Conservation (phyloP, 169 alveolate species). For the Cystoisospora suis region DNA sequence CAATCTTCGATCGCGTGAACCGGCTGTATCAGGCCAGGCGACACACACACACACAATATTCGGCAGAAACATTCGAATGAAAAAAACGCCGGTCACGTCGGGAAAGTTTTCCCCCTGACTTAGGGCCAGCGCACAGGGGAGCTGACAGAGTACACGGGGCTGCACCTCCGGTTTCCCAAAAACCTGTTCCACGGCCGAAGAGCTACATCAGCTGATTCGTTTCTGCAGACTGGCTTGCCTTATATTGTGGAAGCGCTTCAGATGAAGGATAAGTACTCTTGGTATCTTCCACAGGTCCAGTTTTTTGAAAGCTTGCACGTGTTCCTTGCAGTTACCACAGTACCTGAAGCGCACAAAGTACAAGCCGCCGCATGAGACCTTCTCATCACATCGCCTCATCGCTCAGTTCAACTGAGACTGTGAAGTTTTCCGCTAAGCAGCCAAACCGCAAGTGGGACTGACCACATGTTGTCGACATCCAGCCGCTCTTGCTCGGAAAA, state of each 20-base stretch:
- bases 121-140: too few relatives aligned
- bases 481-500: constrained; percentile 84
- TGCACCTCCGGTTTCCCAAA: not conserved
- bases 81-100: too few relatives aligned
- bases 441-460: not conserved
- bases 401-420: too few relatives aligned
- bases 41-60: not conserved
- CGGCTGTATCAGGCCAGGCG: constrained; percentile 5
- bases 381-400: too few relatives aligned
- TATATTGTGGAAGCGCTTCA: constrained; percentile 87
- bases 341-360: constrained; percentile 64
- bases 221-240: constrained; percentile 53
- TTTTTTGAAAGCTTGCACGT: constrained; percentile 86
- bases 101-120: too few relatives aligned
- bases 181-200: not conserved
- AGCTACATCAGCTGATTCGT: not conserved
- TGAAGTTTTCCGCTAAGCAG: not conserved
- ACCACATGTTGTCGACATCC: constrained; percentile 88
- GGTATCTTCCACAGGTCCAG: constrained; percentile 88
- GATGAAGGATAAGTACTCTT: constrained; percentile 83
- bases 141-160: not conserved
- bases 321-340: constrained; percentile 89
- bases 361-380: too few relatives aligned
- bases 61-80: not conserved
- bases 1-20: constrained; percentile 64